Evolutionary conservation across 2,329 filamentous ascomycete species (phyloP), one percentile per base, ranked within the genome.

Genomic region (Diaporthe amygdali): DNA sequence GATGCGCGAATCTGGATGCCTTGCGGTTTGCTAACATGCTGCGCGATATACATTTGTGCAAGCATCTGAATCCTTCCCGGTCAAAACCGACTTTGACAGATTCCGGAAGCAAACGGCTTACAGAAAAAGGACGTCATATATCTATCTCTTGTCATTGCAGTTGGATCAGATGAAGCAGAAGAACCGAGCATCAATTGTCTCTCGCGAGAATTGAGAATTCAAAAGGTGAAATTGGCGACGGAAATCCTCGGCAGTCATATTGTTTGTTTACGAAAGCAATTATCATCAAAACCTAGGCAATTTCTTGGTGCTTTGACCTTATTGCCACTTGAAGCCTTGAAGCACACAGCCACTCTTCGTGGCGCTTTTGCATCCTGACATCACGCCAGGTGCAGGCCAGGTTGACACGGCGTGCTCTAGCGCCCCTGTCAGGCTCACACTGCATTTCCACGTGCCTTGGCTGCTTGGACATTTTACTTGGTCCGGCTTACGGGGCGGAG

Each of bases 311-410:
- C n/a, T 17, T 47, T 47, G 56, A 27, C n/a, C 14, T 63, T 63
- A 63, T 63, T 63, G 59, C 59, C 59, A 64, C 59, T 64, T 49
- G 30, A 25, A 44, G 15, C n/a, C n/a, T n/a, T n/a, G 37, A 3
- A 39, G 37, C 5, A 25, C 59, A 64, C 59, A 64, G 59, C 59
- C 59, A 64, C 59, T 12, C 5, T 30, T 49, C 20, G 22, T 25
- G 12, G 30, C 59, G 59, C 41, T 25, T 64, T 20, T 46, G 44
- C 37, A 25, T 49, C n/a, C 30, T 47, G 2, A 25, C 2, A 9
- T 49, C 59, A 64, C 44, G 59, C 59, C 59, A 49, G 44, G 41
- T 47, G 34, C 59, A 64, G 30, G 59, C 59, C 59, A 49, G 44
- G 41, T 47, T 44, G 41, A 63, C 14, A 47, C 34, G 27, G 44